Evolutionary conservation across 2,329 filamentous ascomycete genomes (phyloP).

Genomic region (Bisporella sp.): DNA sequence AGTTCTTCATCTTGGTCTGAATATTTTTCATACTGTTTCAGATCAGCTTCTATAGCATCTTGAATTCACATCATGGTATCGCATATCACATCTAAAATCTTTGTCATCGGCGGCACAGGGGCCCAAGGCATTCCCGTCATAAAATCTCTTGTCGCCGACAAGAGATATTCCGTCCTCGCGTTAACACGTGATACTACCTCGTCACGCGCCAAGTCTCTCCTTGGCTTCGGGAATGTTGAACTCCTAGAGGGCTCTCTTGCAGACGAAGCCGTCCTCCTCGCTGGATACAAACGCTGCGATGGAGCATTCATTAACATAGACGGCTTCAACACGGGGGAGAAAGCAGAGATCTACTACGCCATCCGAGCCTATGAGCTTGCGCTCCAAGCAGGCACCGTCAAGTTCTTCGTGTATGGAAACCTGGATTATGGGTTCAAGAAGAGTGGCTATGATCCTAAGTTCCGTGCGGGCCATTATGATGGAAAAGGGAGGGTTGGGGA

Average conservation of each 20-base stretch:
- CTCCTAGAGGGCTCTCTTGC: conserved; percentile 41
- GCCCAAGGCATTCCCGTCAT: conserved; percentile 44
- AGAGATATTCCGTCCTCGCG: conserved; percentile 37
- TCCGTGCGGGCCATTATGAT: conserved; percentile 42
- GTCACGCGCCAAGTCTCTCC: conserved; percentile 34
- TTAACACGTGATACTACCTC: conserved; percentile 40
- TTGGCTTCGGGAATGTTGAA: conserved; percentile 37
- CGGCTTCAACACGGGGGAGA: conserved; percentile 46
- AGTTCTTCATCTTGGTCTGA: neutral
- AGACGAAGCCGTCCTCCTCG: conserved; percentile 36
- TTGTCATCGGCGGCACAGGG: conserved; percentile 42
- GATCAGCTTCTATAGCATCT: too few species aligned
- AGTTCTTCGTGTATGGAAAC: conserved; percentile 40
- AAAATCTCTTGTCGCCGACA: conserved; percentile 33
- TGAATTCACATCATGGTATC: conserved; percentile 1
- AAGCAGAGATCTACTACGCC: conserved; percentile 42
- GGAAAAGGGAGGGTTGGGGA: conserved; percentile 38
- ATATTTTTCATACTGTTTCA: too few species aligned
- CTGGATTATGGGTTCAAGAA: conserved; percentile 44
- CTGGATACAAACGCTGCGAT: conserved; percentile 36
- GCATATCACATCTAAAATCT: conserved; percentile 19
- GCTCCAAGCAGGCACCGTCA: conserved; percentile 33
- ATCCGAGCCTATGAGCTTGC: conserved; percentile 35
- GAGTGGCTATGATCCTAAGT: conserved; percentile 37
- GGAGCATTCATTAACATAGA: conserved; percentile 49